Percentiles rank a stretch among this genome's conserved stretches.
phyloP scores from a whole-genome alignment of 2,329 filamentous ascomycete genomes.

The Pseudopyricularia cyperi region DNA sequence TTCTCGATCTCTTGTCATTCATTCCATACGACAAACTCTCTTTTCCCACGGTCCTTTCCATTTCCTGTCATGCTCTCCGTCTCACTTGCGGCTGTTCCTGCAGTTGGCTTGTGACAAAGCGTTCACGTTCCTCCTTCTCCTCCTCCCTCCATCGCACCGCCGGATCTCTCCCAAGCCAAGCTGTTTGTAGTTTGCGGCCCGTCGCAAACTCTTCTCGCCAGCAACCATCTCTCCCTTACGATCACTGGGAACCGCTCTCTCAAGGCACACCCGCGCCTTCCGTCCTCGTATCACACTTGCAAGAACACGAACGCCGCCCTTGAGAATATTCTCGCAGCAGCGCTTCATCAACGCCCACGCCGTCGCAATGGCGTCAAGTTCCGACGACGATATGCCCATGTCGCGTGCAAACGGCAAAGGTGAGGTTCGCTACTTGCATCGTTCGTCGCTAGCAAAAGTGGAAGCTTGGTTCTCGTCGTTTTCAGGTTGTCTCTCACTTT shows the following conservation, averaged over 20 bases:
- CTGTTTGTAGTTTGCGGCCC: background rate
- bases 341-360: slow-evolving; percentile 1
- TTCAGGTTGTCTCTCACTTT: too few species aligned
- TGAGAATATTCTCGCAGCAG: background rate
- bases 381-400: slow-evolving; percentile 75
- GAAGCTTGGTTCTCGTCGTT: too few species aligned
- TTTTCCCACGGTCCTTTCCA: slow-evolving; percentile 15
- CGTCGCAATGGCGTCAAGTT: slow-evolving; percentile 41
- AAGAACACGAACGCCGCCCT: background rate
- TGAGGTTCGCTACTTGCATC: slow-evolving; percentile 23
- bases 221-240: background rate
- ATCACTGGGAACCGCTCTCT: background rate
- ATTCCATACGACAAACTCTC: slow-evolving; percentile 19
- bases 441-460: too few species aligned
- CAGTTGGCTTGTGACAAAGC: background rate
- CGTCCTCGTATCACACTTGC: background rate
- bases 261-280: background rate
- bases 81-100: slow-evolving; percentile 10
- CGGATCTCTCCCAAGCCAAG: background rate
- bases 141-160: background rate
- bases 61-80: slow-evolving; percentile 14
- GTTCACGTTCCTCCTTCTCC: slow-evolving; percentile 1
- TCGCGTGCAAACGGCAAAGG: slow-evolving; percentile 54
- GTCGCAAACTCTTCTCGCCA: background rate
- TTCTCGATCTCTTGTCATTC: background rate